Evolutionary conservation across 2,329 filamentous ascomycete genomes (phyloP).

Genomic region (Sporothrix phasma): DNA sequence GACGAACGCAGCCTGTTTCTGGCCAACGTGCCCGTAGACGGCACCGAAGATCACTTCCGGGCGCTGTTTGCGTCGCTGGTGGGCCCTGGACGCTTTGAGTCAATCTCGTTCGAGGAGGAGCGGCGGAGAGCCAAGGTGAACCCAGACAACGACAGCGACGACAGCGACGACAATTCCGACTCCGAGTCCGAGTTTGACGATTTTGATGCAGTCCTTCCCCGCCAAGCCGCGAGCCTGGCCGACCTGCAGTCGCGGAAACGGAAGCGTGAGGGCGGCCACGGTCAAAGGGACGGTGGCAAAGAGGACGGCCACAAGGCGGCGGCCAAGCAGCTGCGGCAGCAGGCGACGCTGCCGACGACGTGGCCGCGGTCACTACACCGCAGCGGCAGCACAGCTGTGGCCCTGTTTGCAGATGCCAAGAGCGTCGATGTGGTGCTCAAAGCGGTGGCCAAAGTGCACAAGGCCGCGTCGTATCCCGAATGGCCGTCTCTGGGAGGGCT

Average conservation of each 20-base stretch:
- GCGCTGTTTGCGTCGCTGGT: constrained; percentile 65
- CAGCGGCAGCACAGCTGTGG: constrained; percentile 70
- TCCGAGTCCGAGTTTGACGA: background rate
- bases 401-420: constrained; percentile 69
- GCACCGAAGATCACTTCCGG: constrained; percentile 67
- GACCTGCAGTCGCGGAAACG: constrained; percentile 38
- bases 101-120: constrained; percentile 62
- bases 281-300: background rate
- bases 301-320: background rate
- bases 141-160: background rate
- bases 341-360: constrained; percentile 46
- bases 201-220: constrained; percentile 31
- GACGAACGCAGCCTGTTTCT: constrained; percentile 76
- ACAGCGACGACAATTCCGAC: background rate
- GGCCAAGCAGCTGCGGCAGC: constrained; percentile 16
- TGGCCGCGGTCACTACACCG: constrained; percentile 63
- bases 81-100: constrained; percentile 68
- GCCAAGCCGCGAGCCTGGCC: constrained; percentile 31
- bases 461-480: constrained; percentile 35
- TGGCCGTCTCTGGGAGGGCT: constrained; percentile 27
- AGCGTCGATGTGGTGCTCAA: constrained; percentile 69
- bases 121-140: constrained; percentile 26
- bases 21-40: constrained; percentile 81
- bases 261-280: constrained; percentile 32
- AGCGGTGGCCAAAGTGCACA: constrained; percentile 54